Base-by-base conservation (phyloP, 129 eudicot genomes). In the Lactuca saligna region DNA sequence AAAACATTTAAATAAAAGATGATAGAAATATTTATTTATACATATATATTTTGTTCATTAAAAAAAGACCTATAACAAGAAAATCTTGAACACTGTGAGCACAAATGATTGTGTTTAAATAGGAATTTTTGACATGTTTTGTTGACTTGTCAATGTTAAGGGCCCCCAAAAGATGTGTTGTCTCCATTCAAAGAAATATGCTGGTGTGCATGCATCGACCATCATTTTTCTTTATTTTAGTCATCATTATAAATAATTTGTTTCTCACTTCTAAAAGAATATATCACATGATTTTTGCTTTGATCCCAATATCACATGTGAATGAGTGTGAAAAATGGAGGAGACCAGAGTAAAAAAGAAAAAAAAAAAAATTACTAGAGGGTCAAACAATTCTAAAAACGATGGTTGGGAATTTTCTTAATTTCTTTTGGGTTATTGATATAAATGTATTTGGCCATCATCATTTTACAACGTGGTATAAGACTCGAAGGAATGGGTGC, bases 191-290 rank as follows among this genome's bases (percentile, higher is more conserved):
- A 66, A 34, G 62, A 58, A 57, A 59, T 67, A 66, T 75, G 68
- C 68, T 75, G 74, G 61, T 67, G 62, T 67, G 67, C 61, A 75
- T 58, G 79, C 79, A 66, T 75, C 69, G 68, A 49, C 62, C 73
- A 66, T 66, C 79, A 66, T 66, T 35, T 67, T 63, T 48, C 35
- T 16, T 74, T 39, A 46, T 10, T 12, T 46, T 46, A 46, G n/a
- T 31, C 29, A 14, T 25, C 25, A 34, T 5, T 17, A 17, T 3
- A 39, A 16, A 61, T 29, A 0, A 2, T 5, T 32, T 49, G 34
- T 17, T 14, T 71, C 14, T 48, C 17, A 7, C 4, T 9, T 59
- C 0, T 41, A 37, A 54, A 57, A 17, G 4, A 20, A 13, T 20
- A 10, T 8, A 5, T 41, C 58, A n/a, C 32, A 33, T 67, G 10